A percentile compares a stretch with the other conserved stretches of the same genome.
These are phyloP conservation scores for Candida quercuum DNA, from an alignment of 805 yeast species.

Conservation along the genomic window DNA sequence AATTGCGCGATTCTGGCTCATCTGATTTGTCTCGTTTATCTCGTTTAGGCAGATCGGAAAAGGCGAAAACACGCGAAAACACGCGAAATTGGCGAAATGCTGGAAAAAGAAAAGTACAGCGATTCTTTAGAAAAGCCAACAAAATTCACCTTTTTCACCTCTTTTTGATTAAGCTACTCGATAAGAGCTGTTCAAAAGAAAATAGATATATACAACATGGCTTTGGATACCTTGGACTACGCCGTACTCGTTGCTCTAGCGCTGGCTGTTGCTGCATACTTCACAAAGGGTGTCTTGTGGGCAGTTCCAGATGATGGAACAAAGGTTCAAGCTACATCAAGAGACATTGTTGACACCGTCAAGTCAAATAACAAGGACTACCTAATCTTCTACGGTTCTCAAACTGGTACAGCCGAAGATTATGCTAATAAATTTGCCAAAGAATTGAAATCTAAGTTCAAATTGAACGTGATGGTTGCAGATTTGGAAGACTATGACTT, in stretches of 20 bases:
- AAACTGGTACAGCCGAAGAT: conserved; percentile 98
- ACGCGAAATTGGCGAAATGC: not conserved
- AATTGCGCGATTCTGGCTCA: too few species aligned
- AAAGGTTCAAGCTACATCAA: conserved; percentile 34
- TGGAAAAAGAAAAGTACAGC: too few species aligned
- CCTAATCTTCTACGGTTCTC: conserved; percentile 85
- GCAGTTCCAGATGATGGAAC: conserved; percentile 31
- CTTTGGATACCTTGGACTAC: conserved; percentile 68
- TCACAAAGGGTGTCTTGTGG: conserved; percentile 57
- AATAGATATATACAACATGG: conserved; percentile 33
- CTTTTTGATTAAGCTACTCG: not conserved
- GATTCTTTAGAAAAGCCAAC: too few species aligned
- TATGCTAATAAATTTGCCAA: conserved; percentile 87
- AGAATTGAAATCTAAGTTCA: conserved; percentile 78
- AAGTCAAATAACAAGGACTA: conserved; percentile 64
- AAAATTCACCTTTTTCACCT: not conserved
- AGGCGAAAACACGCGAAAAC: not conserved
- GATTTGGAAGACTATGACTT: conserved; percentile 87
- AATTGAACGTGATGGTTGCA: conserved; percentile 75
- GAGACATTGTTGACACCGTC: conserved; percentile 57
- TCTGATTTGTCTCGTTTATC: too few species aligned
- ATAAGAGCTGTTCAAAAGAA: not conserved
- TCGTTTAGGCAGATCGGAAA: too few species aligned
- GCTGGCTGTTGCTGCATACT: conserved; percentile 59
- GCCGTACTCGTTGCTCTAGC: conserved; percentile 61